Conservation (phyloP, 805 yeast species). For the Brettanomyces sp. region DNA sequence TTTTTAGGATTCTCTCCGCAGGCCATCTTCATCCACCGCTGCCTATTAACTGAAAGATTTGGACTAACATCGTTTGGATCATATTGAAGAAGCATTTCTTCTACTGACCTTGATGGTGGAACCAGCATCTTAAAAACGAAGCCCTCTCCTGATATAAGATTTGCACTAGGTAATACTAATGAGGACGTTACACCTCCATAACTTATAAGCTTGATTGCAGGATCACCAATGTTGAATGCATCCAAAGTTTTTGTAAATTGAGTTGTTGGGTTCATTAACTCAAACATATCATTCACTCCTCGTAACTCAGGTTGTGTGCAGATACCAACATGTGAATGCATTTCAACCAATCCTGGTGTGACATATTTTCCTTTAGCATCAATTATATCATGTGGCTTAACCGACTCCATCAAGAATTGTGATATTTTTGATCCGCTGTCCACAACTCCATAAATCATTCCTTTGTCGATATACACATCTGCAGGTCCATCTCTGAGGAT, state of each 20-base stretch:
- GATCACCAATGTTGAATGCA: constrained; percentile 2
- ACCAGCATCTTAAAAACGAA: constrained; percentile 1
- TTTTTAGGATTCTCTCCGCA: constrained; percentile 2
- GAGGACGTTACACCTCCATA: constrained; percentile 1
- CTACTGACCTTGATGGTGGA: constrained; percentile 1
- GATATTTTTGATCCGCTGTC: neutral
- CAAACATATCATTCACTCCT: constrained; percentile 2
- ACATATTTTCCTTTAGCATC: constrained; percentile 1
- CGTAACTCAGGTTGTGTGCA: constrained; percentile 1
- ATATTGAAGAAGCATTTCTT: constrained; percentile 1
- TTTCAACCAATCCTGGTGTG: constrained; percentile 1
- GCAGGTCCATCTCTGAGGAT: neutral
- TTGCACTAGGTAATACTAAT: constrained; percentile 1
- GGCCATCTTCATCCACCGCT: constrained; percentile 1
- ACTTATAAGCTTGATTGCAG: constrained; percentile 1
- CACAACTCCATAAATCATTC: neutral
- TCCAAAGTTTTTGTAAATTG: constrained; percentile 1
- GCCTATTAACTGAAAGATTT: neutral
- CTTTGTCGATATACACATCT: neutral
- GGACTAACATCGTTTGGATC: constrained; percentile 1
- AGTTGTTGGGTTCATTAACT: neutral
- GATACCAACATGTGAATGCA: constrained; percentile 2
- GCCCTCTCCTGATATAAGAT: constrained; percentile 1
- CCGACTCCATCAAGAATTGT: neutral
- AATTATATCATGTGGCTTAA: neutral